A percentile compares a stretch with the other conserved stretches of the same genome.
phyloP scores from a whole-genome alignment of 257 asterid genomes.

The Solanum ossicruentum region DNA sequence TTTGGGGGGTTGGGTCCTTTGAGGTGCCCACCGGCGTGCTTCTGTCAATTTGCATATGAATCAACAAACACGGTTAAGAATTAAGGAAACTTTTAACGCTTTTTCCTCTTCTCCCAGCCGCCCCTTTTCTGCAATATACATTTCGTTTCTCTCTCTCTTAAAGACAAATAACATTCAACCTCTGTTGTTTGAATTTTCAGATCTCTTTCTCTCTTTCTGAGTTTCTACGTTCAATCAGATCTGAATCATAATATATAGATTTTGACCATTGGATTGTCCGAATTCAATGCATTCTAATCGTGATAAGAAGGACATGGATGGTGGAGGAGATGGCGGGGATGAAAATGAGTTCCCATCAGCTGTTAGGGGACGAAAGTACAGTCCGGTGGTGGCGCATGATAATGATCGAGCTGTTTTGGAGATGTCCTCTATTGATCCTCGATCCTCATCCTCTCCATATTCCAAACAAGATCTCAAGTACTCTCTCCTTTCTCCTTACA shows the following conservation, averaged over 20 bases:
- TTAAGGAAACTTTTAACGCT: background rate
- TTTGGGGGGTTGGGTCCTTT: background rate
- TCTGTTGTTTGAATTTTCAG: background rate
- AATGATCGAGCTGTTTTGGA: conserved; percentile 29
- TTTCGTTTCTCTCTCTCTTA: background rate
- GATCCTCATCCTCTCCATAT: conserved; percentile 10
- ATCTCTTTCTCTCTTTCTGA: background rate
- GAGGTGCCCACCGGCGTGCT: background rate
- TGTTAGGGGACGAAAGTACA: conserved; percentile 7
- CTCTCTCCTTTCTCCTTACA: background rate
- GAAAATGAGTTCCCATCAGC: conserved; percentile 6
- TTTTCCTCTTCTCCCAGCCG: background rate
- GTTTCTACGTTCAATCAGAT: background rate
- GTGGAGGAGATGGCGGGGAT: conserved; percentile 12
- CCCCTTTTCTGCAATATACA: background rate
- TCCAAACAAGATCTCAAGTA: conserved; percentile 11
- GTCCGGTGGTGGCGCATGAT: conserved; percentile 25
- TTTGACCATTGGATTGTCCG: background rate
- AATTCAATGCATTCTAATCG: background rate
- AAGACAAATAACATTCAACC: background rate
- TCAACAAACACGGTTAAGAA: background rate
- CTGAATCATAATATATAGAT: background rate
- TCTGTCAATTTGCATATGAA: background rate
- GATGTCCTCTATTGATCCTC: conserved; percentile 22
- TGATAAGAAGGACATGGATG: conserved; percentile 7